phyloP scores from a whole-genome alignment of 2,329 filamentous ascomycete genomes.

The Sclerotinia borealis region DNA sequence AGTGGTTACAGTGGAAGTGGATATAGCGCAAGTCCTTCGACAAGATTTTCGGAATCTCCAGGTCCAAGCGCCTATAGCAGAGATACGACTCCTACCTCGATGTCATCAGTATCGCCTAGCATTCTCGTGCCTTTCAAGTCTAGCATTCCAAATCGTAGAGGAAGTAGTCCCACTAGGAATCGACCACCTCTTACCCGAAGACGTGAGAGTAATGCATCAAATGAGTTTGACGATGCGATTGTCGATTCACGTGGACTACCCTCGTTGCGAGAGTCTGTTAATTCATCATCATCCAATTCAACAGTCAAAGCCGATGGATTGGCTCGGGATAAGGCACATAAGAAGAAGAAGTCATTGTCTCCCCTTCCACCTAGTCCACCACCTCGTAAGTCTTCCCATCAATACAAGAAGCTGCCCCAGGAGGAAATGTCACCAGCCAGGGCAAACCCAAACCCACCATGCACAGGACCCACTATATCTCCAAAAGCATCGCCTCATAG shows the following conservation, averaged over 20 bases:
- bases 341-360: slow-evolving; percentile 40
- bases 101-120: slow-evolving; percentile 67
- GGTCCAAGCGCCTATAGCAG: slow-evolving; percentile 66
- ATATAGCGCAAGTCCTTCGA: slow-evolving; percentile 67
- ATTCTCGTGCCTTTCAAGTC: slow-evolving; percentile 41
- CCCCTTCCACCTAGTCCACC: slow-evolving; percentile 54
- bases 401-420: slow-evolving; percentile 38
- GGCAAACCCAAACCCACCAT: slow-evolving; percentile 25
- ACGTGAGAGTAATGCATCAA: slow-evolving; percentile 48
- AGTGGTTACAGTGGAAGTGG: slow-evolving; percentile 38
- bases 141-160: slow-evolving; percentile 41
- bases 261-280: slow-evolving; percentile 62
- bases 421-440: slow-evolving; percentile 38
- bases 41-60: slow-evolving; percentile 67
- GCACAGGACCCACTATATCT: background rate
- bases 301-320: slow-evolving; percentile 53
- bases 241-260: slow-evolving; percentile 53
- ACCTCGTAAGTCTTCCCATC: slow-evolving; percentile 55
- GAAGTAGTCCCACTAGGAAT: slow-evolving; percentile 49
- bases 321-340: slow-evolving; percentile 36
- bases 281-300: slow-evolving; percentile 67
- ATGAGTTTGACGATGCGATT: slow-evolving; percentile 41
- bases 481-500: background rate
- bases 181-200: slow-evolving; percentile 56
- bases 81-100: slow-evolving; percentile 72